Evolutionary conservation across 2,329 filamentous ascomycete genomes (phyloP).

Genomic region (Phoma herbarum): DNA sequence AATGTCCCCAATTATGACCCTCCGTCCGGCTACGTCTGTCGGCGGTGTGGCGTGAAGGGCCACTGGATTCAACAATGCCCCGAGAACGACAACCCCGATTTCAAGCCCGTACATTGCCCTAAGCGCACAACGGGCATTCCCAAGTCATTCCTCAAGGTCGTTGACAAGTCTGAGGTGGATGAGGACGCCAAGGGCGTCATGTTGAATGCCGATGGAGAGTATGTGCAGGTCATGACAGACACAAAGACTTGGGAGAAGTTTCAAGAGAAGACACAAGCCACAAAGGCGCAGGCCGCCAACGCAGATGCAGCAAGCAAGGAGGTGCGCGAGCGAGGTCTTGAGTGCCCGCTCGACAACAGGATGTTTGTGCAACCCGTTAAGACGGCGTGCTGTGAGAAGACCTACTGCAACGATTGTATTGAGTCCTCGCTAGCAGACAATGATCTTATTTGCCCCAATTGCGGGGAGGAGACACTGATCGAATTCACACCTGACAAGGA

Average conservation of each 20-base stretch:
- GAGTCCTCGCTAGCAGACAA: conserved; percentile 98
- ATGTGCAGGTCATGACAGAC: conserved; percentile 94
- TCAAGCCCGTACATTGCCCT: conserved; percentile 89
- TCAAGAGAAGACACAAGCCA: conserved; percentile 90
- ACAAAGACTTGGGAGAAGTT: conserved; percentile 97
- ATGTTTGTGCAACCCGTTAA: conserved; percentile 99
- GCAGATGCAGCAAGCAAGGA: conserved; percentile 82
- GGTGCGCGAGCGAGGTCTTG: conserved; percentile 84
- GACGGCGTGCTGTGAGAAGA: conserved; percentile 97
- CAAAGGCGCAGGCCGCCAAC: conserved; percentile 82
- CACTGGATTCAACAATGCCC: conserved; percentile 99
- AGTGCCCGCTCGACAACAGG: conserved; percentile 96
- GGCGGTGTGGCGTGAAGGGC: conserved; percentile 95
- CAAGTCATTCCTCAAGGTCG: conserved; percentile 91
- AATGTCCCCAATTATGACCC: conserved; percentile 93
- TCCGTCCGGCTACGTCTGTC: conserved; percentile 93
- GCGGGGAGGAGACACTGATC: conserved; percentile 82
- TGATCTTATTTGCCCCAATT: conserved; percentile 95
- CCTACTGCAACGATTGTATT: conserved; percentile 99
- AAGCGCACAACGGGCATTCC: conserved; percentile 98
- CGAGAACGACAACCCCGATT: conserved; percentile 97
- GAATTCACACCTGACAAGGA: conserved; percentile 74
- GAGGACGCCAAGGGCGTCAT: conserved; percentile 90
- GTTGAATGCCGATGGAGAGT: conserved; percentile 97
- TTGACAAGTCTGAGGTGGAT: conserved; percentile 89